A percentile compares a stretch with the other conserved stretches of the same genome.
These are phyloP conservation scores for Amesomyces nigricolor DNA, from an alignment of 2,329 filamentous ascomycete genomes.

Conservation along the genomic window DNA sequence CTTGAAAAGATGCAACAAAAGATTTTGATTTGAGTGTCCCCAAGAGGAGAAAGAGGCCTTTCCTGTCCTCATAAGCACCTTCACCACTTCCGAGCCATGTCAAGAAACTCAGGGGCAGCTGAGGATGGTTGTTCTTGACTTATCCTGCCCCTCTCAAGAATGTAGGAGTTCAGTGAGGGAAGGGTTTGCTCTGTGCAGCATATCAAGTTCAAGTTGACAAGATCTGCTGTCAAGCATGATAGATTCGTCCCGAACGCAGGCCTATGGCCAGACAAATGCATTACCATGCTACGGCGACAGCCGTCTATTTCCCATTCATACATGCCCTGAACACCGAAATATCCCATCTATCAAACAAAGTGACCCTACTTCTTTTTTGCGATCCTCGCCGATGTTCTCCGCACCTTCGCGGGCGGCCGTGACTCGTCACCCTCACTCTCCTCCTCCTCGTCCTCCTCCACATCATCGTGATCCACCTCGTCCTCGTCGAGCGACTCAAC, in stretches of 20 bases:
- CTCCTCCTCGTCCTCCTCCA: conserved; percentile 33
- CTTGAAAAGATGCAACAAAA: too few relatives aligned
- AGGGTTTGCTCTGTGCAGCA: too few relatives aligned
- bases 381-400: conserved; percentile 30
- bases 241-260: not conserved
- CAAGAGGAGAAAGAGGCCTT: too few relatives aligned
- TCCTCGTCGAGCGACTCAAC: conserved; percentile 31
- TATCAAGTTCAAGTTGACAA: too few relatives aligned
- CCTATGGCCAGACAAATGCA: not conserved
- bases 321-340: not conserved
- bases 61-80: too few relatives aligned
- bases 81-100: too few relatives aligned
- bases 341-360: not conserved
- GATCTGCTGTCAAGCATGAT: too few relatives aligned
- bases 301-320: conserved; percentile 4
- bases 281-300: not conserved
- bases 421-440: conserved; percentile 29
- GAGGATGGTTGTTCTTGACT: too few relatives aligned
- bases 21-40: too few relatives aligned
- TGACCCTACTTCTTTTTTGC: conserved; percentile 28
- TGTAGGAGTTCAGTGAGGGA: too few relatives aligned
- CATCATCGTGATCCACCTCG: conserved; percentile 33
- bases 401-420: conserved; percentile 33
- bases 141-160: too few relatives aligned
- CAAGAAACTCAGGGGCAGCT: too few relatives aligned